Evolutionary conservation across 1,284 basidiomycete genomes (phyloP).

Genomic region (Ceratobasidium papillatum): DNA sequence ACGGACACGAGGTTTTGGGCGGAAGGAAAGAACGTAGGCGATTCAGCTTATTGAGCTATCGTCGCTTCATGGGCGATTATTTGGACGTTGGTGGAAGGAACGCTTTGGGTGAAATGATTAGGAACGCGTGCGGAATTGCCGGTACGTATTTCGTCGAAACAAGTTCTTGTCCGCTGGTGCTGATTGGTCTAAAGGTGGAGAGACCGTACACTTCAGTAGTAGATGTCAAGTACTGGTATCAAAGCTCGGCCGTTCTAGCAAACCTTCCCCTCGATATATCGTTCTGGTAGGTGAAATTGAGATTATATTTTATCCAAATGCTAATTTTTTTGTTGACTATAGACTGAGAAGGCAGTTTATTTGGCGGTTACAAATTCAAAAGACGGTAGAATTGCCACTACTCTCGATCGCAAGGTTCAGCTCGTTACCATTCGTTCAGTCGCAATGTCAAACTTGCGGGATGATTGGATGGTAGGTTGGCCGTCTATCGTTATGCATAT

Average conservation of each 20-base stretch:
- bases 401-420: slow-evolving; percentile 88
- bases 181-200: slow-evolving; percentile 55
- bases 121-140: slow-evolving; percentile 76
- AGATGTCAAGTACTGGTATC: slow-evolving; percentile 87
- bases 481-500: not conserved
- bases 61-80: slow-evolving; percentile 97
- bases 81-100: slow-evolving; percentile 87
- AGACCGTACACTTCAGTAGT: slow-evolving; percentile 88
- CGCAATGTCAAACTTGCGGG: slow-evolving; percentile 86
- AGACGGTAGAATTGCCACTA: slow-evolving; percentile 69
- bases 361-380: slow-evolving; percentile 76
- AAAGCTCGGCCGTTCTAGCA: slow-evolving; percentile 88
- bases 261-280: slow-evolving; percentile 90
- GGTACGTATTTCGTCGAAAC: slow-evolving; percentile 59
- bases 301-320: not conserved
- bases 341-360: slow-evolving; percentile 92
- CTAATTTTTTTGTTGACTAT: slow-evolving; percentile 18
- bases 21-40: slow-evolving; percentile 93
- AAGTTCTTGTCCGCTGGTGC: not conserved
- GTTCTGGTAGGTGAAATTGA: slow-evolving; percentile 70
- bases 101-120: slow-evolving; percentile 82
- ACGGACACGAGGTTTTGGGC: slow-evolving; percentile 91
- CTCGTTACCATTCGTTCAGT: slow-evolving; percentile 87
- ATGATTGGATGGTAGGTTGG: slow-evolving; percentile 90
- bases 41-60: slow-evolving; percentile 92